phyloP scores from a whole-genome alignment of 495 filamentous ascomycete genomes.

The Lasiosphaeris hirsuta region DNA sequence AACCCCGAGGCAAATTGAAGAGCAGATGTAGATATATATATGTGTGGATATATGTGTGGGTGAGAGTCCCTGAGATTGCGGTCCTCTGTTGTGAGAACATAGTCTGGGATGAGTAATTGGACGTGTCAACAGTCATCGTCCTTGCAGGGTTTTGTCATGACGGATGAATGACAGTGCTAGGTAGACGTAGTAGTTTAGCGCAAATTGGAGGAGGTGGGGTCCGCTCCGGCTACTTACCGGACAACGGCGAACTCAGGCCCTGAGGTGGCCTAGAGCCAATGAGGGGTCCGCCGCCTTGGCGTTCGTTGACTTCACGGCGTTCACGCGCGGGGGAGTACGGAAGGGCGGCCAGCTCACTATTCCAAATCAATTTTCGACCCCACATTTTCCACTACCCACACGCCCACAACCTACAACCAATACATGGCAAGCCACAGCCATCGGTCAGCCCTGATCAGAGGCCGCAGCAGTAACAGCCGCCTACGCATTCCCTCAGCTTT shows the following conservation, averaged over 20 bases:
- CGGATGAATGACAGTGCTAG: no score
- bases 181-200: no score
- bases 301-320: no score
- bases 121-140: not conserved
- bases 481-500: no score
- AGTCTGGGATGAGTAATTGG: not conserved
- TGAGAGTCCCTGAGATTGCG: not conserved
- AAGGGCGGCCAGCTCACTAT: no score
- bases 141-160: not conserved
- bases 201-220: slow-evolving; percentile 3
- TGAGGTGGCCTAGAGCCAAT: not conserved
- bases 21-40: not conserved
- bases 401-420: no score
- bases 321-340: no score
- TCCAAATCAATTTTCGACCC: no score
- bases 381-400: no score
- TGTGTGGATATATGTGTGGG: not conserved
- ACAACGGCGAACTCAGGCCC: slow-evolving; percentile 8
- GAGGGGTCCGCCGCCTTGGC: slow-evolving; percentile 8
- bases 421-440: no score
- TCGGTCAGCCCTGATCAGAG: no score
- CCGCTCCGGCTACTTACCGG: slow-evolving; percentile 8
- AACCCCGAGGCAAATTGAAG: not conserved
- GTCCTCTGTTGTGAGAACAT: not conserved
- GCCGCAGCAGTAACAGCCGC: no score